phyloP scores from a whole-genome alignment of 2,329 filamentous ascomycete species.

The Xylariales sp. region DNA sequence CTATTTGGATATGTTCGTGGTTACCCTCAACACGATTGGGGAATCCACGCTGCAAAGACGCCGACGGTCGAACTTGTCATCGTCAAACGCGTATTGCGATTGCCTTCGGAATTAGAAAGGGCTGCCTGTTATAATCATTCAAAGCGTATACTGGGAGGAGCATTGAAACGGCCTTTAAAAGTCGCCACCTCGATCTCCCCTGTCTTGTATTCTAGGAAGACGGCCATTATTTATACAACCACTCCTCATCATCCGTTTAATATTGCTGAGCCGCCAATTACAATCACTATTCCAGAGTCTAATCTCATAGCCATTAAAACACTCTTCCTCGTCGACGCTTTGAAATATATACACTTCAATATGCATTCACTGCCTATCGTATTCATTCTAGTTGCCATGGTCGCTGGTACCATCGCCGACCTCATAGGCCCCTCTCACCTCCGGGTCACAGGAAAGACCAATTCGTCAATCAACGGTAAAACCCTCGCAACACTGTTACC shows the following conservation, averaged over 20 bases:
- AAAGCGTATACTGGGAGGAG: background rate
- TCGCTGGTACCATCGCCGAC: slow-evolving; percentile 30
- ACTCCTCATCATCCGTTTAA: background rate
- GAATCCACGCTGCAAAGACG: background rate
- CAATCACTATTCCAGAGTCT: background rate
- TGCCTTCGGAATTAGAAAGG: background rate
- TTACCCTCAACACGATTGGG: background rate
- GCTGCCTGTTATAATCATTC: background rate
- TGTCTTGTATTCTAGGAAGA: background rate
- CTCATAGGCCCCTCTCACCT: slow-evolving; percentile 40
- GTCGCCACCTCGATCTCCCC: background rate
- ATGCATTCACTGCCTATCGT: slow-evolving; percentile 26
- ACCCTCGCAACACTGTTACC: background rate
- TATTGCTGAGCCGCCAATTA: background rate
- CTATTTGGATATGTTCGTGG: background rate
- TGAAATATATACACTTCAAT: background rate
- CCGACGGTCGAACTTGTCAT: background rate
- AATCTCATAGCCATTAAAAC: background rate
- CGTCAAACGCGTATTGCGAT: background rate
- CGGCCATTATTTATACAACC: background rate
- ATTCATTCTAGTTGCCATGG: slow-evolving; percentile 33
- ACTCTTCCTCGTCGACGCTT: background rate
- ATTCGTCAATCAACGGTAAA: slow-evolving; percentile 43
- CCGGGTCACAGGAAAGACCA: slow-evolving; percentile 41
- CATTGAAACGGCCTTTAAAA: background rate